Percentiles rank a stretch among this genome's conserved stretches.
phyloP scores from a whole-genome alignment of 2,329 filamentous ascomycete species.

The Diaporthe vexans region DNA sequence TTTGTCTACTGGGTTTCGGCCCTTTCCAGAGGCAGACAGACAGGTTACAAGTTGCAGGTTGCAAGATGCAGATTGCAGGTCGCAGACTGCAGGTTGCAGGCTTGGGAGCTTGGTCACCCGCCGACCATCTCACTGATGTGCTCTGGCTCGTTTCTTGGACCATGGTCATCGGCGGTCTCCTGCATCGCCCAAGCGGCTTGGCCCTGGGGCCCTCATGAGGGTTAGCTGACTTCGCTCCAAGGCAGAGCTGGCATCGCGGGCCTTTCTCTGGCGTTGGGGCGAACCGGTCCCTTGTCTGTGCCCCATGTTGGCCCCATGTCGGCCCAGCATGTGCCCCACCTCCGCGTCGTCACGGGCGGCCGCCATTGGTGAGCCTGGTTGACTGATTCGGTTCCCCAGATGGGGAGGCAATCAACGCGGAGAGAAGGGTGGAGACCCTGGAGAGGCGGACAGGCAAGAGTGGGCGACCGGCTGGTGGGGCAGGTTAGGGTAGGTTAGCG shows the following conservation, averaged over 20 bases:
- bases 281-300: conserved; percentile 27
- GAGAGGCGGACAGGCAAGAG: too few species aligned
- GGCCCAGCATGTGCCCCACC: conserved; percentile 26
- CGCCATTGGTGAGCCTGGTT: conserved; percentile 14
- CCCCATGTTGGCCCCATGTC: neutral
- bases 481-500: too few species aligned
- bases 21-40: neutral
- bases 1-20: conserved; percentile 16
- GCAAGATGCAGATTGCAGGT: neutral
- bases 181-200: conserved; percentile 24
- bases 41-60: neutral
- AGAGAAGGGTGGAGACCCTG: neutral
- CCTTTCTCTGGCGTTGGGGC: conserved; percentile 1
- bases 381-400: conserved; percentile 28
- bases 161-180: conserved; percentile 17
- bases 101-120: neutral
- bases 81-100: neutral
- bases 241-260: conserved; percentile 10
- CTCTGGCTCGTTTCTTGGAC: neutral
- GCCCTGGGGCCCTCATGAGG: neutral
- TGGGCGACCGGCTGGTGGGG: neutral
- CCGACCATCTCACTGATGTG: too few species aligned
- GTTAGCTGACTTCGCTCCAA: neutral
- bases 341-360: conserved; percentile 11
- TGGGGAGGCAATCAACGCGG: conserved; percentile 26